Percentiles rank a stretch among this genome's conserved stretches.
Conservation (phyloP, 192 early-diverging fungal genomes). For the Backusella circina region DNA sequence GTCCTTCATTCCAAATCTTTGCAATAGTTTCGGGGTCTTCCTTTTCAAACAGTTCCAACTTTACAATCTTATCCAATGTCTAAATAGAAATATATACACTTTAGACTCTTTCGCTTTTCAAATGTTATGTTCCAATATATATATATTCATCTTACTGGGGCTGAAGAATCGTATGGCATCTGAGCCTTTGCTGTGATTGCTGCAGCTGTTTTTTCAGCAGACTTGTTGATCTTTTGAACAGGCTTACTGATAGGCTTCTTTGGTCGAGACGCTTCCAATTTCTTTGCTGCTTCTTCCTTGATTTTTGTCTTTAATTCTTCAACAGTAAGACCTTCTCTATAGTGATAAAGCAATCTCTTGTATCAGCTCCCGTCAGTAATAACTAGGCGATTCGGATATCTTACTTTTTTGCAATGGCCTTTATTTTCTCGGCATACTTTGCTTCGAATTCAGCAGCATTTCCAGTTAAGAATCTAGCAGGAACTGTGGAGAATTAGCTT, state of each 20-base stretch:
- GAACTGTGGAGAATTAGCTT: neutral
- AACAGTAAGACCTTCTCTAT: slow-evolving; percentile 32
- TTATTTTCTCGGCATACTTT: slow-evolving; percentile 38
- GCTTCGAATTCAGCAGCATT: slow-evolving; percentile 17
- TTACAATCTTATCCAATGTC: slow-evolving; percentile 37
- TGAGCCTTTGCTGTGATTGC: slow-evolving; percentile 15
- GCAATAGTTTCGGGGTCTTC: slow-evolving; percentile 25
- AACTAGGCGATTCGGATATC: neutral
- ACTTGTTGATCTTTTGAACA: neutral
- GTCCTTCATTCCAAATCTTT: slow-evolving; percentile 37
- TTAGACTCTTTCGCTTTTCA: neutral
- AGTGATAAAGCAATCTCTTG: neutral
- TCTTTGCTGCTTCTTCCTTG: slow-evolving; percentile 16
- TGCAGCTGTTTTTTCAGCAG: neutral
- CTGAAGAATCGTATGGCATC: slow-evolving; percentile 32
- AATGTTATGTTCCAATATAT: neutral
- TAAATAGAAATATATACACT: neutral
- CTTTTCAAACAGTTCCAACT: slow-evolving; percentile 35
- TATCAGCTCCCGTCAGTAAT: neutral
- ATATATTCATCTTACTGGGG: slow-evolving; percentile 21
- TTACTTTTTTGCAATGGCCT: slow-evolving; percentile 31
- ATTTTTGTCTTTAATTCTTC: slow-evolving; percentile 31
- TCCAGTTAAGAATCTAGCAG: slow-evolving; percentile 7
- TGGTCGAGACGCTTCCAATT: slow-evolving; percentile 2
- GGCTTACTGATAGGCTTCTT: neutral